A percentile compares a stretch with the other conserved stretches of the same genome.
These are phyloP conservation scores for Aeschynomene evenia DNA, from an alignment of 306 rosid genomes.

Conservation along the genomic window DNA sequence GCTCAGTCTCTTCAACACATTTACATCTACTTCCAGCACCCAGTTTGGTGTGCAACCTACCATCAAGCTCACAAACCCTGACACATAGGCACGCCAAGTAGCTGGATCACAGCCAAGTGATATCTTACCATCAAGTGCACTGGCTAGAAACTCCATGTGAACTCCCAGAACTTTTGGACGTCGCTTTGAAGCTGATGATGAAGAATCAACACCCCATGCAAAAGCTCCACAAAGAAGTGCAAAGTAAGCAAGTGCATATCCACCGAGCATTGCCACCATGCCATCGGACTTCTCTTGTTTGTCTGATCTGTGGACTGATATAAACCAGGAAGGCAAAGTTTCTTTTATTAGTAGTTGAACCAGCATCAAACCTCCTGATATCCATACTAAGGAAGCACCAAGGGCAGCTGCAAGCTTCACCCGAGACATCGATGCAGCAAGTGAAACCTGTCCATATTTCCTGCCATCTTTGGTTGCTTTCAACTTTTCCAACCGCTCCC, in stretches of 20 bases:
- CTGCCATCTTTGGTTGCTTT: constrained; percentile 47
- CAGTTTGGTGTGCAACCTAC: constrained; percentile 77
- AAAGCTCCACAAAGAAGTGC: constrained; percentile 78
- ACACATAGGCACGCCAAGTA: constrained; percentile 89
- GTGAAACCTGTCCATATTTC: constrained; percentile 64
- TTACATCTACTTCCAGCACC: constrained; percentile 80
- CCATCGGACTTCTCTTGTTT: constrained; percentile 60
- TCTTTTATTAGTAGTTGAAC: constrained; percentile 82
- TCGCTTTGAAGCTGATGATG: constrained; percentile 74
- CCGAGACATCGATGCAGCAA: constrained; percentile 65
- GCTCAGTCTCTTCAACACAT: constrained; percentile 77
- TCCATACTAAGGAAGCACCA: constrained; percentile 85
- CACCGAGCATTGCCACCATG: constrained; percentile 81
- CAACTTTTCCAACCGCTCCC: constrained; percentile 46
- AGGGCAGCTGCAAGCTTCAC: constrained; percentile 92
- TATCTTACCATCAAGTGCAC: constrained; percentile 91
- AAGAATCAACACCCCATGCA: constrained; percentile 92
- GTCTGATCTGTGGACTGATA: constrained; percentile 67
- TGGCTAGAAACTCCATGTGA: constrained; percentile 93
- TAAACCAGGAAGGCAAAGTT: constrained; percentile 93
- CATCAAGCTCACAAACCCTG: constrained; percentile 82
- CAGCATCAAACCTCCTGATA: constrained; percentile 74
- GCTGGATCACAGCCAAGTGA: constrained; percentile 86
- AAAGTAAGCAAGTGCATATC: constrained; percentile 88
- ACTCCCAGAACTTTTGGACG: constrained; percentile 71